Evolutionary conservation across 768 basidiomycete species (phyloP).

Genomic region (Mycena chlorophos): DNA sequence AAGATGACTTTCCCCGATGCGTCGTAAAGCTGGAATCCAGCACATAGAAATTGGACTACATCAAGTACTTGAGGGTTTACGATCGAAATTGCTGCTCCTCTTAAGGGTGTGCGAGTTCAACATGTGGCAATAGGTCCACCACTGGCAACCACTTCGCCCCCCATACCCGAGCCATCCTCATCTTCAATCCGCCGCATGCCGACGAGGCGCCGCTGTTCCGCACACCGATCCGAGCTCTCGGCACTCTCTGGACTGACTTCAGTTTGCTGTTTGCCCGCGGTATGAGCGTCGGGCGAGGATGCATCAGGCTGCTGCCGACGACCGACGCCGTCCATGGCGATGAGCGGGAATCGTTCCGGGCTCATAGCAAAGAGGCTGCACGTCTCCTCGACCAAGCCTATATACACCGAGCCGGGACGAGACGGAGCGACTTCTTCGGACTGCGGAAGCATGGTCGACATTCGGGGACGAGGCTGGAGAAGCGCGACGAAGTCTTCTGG

Average conservation of each 20-base stretch:
- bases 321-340: constrained; percentile 58
- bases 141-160: too few relatives aligned
- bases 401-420: constrained; percentile 68
- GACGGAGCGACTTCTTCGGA: constrained; percentile 43
- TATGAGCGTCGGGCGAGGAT: constrained; percentile 18
- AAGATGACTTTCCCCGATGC: too few relatives aligned
- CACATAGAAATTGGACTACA: too few relatives aligned
- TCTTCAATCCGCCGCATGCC: constrained; percentile 61
- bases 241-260: constrained; percentile 9
- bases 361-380: constrained; percentile 86
- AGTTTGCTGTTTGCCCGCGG: constrained; percentile 19
- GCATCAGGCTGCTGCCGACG: too few relatives aligned
- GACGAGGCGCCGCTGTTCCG: constrained; percentile 59
- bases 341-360: constrained; percentile 76
- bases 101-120: too few relatives aligned
- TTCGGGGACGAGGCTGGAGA: constrained; percentile 79
- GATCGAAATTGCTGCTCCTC: too few relatives aligned
- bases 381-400: constrained; percentile 75
- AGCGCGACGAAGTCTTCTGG: constrained; percentile 74
- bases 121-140: too few relatives aligned
- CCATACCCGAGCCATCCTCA: too few relatives aligned
- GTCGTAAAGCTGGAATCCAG: too few relatives aligned
- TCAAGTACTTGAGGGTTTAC: too few relatives aligned
- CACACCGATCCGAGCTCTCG: constrained; percentile 26
- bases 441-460: constrained; percentile 72